Base-by-base conservation (phyloP, 192 early-diverging fungal species). In the Podochytrium sp. region DNA sequence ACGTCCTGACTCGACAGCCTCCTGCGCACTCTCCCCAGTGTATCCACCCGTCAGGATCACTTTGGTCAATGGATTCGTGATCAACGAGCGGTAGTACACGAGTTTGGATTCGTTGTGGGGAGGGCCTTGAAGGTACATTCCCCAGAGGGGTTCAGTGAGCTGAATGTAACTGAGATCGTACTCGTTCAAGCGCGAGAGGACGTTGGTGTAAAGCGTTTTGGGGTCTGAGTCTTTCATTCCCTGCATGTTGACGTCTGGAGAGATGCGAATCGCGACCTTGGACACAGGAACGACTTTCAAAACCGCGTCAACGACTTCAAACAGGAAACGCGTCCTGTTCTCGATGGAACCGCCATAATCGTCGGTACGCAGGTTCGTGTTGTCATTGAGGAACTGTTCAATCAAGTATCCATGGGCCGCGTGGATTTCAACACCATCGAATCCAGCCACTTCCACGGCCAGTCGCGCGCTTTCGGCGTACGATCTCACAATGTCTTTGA, bases 261-360 rank as follows among this genome's bases (percentile, higher is more conserved):
- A 76, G 25, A 83, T 68, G 6, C 81, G 78, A 55, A 83, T 76
- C 1, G 81, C 81, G 16, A 86, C 77, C 41, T 80, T 78, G 34
- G 71, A 56, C 25, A 78, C 56, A 23, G 80, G 79, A 37, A 79
- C 62, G 34, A 69, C 78, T 14, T 60, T 30, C 33, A 82, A 34
- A 33, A 60, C 29, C 0, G 76, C 76, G 30, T 81, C 80, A 39
- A 82, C 18, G 0, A 91, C 84, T 78, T 96, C 94, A 1, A 94
- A 62, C 43, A 91, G 71, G 68, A 95, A 91, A 0, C 94, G 87
- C 20, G 84, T 80, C 63, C 96, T 89, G 84, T 98, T 97, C 69
- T 96, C 92, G 35, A 96, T 89, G 1, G 89, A 90, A 0, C 97
- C 96, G 41, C 96, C 97, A 74, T 95, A 99, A 56, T 92, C 61